Evolutionary conservation across 2,329 filamentous ascomycete genomes (phyloP), one percentile per base, ranked within the genome.

Genomic region (Macrophomina phaseolina): DNA sequence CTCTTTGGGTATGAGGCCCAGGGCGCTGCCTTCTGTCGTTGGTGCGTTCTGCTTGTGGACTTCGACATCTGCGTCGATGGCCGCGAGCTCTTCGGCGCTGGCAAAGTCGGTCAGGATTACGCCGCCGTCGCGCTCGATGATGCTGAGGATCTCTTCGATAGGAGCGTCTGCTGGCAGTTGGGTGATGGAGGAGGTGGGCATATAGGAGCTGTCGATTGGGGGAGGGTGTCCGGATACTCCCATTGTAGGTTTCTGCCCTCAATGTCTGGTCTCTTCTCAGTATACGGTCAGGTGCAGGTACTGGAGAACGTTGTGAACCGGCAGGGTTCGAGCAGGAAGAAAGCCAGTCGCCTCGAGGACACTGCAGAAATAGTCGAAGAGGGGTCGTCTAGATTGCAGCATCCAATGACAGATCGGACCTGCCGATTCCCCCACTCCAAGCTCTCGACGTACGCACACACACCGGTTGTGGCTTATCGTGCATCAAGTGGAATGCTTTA

Each of bases 51-150:
- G 45, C 45, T 34, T 65, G 58, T 68, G 69, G 32, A 66, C 40
- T 53, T 61, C 66, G 53, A 72, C 18, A 8, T 77, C 73, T 3
- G 65, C 36, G 18, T 75, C 70, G 40, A 77, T 73, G 14, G 70
- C 60, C 2, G 69, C 64, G 14, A 78, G 64, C 3, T 77, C 69
- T 8, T 71, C 68, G 8, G 28, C 16, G 0, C 69, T 65, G 9
- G 72, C 73, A 28, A 78, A 67, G 55, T 74, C 69, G 5, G 70
- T 74, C 8, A 79, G 65, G 65, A 79, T 77, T 3, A 78, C 48
- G 23, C 73, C 77, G 32, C 76, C 77, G 55, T 78, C 76, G 1
- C 74, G 72, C 4, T 75, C 74, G 2, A 79, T 67, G 23, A 77
- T 67, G 6, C 62, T 45, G n/a, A 78, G 68, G 36, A 78, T 77